Conservation (phyloP, 139 green algal species). For the Pseudopediastrum boryanum region DNA sequence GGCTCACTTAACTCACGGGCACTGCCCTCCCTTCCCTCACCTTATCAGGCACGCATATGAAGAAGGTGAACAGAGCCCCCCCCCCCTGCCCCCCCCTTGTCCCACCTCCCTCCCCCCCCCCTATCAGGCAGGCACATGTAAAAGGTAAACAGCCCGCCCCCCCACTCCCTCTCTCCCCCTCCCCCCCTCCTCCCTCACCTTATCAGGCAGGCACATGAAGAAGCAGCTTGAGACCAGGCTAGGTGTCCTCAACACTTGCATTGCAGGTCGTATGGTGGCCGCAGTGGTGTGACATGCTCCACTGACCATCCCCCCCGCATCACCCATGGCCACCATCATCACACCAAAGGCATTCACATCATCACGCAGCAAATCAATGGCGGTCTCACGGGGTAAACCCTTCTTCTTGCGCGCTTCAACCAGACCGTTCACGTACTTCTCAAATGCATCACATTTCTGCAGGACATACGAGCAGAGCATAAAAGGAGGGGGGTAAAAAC, state of each 20-base stretch:
- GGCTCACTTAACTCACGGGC: no score
- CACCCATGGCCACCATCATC: slow-evolving; percentile 81
- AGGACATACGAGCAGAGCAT: slow-evolving; percentile 50
- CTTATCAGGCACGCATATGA: slow-evolving; percentile 93
- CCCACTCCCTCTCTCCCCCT: slow-evolving; percentile 61
- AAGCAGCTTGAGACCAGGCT: slow-evolving; percentile 86
- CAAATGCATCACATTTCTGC: slow-evolving; percentile 51
- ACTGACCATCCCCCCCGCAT: slow-evolving; percentile 90
- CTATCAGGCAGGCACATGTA: slow-evolving; percentile 91
- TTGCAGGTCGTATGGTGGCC: slow-evolving; percentile 85
- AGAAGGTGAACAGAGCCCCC: no score
- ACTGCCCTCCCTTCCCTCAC: slow-evolving; percentile 90
- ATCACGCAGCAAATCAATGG: slow-evolving; percentile 62
- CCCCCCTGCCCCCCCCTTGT: no score
- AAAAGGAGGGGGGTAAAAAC: background rate
- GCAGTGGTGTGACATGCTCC: slow-evolving; percentile 90
- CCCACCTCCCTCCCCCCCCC: slow-evolving; percentile 29
- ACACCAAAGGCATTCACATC: slow-evolving; percentile 77
- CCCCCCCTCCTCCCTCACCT: slow-evolving; percentile 88
- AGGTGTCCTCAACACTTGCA: slow-evolving; percentile 76
- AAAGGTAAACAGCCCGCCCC: background rate
- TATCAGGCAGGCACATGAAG: slow-evolving; percentile 94
- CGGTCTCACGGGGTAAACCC: slow-evolving; percentile 72
- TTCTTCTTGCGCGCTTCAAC: slow-evolving; percentile 73
- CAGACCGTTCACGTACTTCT: slow-evolving; percentile 64